Conservation (phyloP, 148 eudicot genomes). For the Spergularia marina region DNA sequence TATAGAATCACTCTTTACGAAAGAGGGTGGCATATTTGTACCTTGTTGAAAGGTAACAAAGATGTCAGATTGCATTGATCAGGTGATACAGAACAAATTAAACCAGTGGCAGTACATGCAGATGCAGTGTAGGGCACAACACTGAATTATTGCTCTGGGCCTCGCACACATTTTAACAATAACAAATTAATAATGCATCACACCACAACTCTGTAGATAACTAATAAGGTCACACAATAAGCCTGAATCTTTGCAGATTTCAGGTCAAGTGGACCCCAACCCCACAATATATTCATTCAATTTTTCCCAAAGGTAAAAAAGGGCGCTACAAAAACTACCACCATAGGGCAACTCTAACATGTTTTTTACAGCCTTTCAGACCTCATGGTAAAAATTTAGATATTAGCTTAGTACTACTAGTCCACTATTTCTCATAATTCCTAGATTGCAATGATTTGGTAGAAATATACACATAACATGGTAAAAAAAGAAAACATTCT, state of each 20-base stretch:
- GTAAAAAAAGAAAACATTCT: too few species aligned
- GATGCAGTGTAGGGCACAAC: slow-evolving; percentile 14
- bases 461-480: slow-evolving; percentile 33
- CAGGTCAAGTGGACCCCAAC: not conserved
- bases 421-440: slow-evolving; percentile 11
- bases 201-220: slow-evolving; percentile 13
- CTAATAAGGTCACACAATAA: slow-evolving; percentile 28
- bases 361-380: slow-evolving; percentile 19
- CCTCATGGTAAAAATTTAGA: slow-evolving; percentile 23
- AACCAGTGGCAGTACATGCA: slow-evolving; percentile 17
- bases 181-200: slow-evolving; percentile 16
- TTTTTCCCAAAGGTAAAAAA: not conserved
- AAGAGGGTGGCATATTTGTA: slow-evolving; percentile 1
- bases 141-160: slow-evolving; percentile 25
- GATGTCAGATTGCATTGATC: slow-evolving; percentile 25
- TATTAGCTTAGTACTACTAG: slow-evolving; percentile 4
- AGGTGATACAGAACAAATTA: slow-evolving; percentile 17
- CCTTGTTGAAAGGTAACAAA: slow-evolving; percentile 15
- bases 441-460: slow-evolving; percentile 30
- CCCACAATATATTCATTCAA: slow-evolving; percentile 24
- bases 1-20: too few species aligned
- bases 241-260: slow-evolving; percentile 20
- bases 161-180: not conserved
- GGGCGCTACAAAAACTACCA: slow-evolving; percentile 27
- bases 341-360: slow-evolving; percentile 11